These are phyloP conservation scores for Globisporangium spinosum DNA, from an alignment of 352 stramenopile genomes.

Conservation along the genomic window DNA sequence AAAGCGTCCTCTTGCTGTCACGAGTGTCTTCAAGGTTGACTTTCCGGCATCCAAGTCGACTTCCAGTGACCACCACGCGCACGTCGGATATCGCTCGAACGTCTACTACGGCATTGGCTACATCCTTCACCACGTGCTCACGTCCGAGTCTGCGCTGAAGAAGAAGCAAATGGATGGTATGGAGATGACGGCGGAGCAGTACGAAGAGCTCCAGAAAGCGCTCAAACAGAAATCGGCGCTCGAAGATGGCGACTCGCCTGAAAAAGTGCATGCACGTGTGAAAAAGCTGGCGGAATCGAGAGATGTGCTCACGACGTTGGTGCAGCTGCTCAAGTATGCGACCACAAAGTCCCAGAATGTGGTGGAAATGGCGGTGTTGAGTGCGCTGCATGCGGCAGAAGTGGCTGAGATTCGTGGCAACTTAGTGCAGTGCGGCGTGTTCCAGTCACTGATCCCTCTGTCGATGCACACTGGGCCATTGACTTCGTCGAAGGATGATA, in stretches of 20 bases:
- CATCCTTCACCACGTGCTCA: slow-evolving; percentile 92
- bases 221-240: slow-evolving; percentile 93
- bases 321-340: slow-evolving; percentile 76
- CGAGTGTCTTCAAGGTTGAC: slow-evolving; percentile 69
- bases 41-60: slow-evolving; percentile 36
- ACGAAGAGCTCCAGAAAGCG: slow-evolving; percentile 95
- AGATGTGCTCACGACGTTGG: slow-evolving; percentile 67
- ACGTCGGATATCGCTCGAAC: slow-evolving; percentile 70
- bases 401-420: slow-evolving; percentile 61
- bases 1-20: slow-evolving; percentile 45
- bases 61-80: slow-evolving; percentile 26
- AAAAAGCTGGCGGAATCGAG: slow-evolving; percentile 40
- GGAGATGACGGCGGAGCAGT: slow-evolving; percentile 96
- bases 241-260: slow-evolving; percentile 85
- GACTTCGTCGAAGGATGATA: slow-evolving; percentile 15
- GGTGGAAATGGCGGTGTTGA: slow-evolving; percentile 69
- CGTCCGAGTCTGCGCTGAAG: slow-evolving; percentile 91
- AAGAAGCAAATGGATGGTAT: slow-evolving; percentile 95
- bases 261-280: slow-evolving; percentile 66
- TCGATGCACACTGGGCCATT: slow-evolving; percentile 24
- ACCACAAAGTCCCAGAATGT: slow-evolving; percentile 75
- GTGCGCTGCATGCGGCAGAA: slow-evolving; percentile 66
- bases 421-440: slow-evolving; percentile 74
- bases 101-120: slow-evolving; percentile 93
- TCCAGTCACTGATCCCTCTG: slow-evolving; percentile 69